Conservation (phyloP, 164 flowering plant genomes). For the Dillenia turbinata region DNA sequence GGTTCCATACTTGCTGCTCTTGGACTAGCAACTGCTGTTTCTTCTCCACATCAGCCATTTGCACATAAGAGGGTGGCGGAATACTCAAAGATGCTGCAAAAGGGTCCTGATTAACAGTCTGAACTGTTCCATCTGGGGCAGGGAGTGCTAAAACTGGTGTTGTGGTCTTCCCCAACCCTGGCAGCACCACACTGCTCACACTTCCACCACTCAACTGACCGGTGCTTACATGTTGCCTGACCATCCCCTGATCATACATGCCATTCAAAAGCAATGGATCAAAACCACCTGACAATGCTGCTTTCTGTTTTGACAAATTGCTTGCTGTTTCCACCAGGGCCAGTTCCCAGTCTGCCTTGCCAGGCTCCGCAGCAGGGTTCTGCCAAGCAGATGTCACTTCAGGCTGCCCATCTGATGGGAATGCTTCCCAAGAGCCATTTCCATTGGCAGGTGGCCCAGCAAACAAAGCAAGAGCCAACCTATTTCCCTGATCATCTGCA, state of each 20-base stretch:
- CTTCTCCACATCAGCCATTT: slow-evolving; percentile 76
- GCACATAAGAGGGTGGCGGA: slow-evolving; percentile 79
- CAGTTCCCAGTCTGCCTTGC: slow-evolving; percentile 82
- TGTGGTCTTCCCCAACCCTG: slow-evolving; percentile 31
- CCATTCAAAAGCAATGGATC: slow-evolving; percentile 66
- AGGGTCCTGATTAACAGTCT: slow-evolving; percentile 56
- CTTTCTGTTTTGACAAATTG: slow-evolving; percentile 55
- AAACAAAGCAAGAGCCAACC: slow-evolving; percentile 64
- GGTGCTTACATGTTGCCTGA: slow-evolving; percentile 50
- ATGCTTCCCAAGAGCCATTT: slow-evolving; percentile 64
- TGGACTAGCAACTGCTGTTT: slow-evolving; percentile 61
- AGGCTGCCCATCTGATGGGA: slow-evolving; percentile 39
- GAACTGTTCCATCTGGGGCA: slow-evolving; percentile 61
- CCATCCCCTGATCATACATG: slow-evolving; percentile 78
- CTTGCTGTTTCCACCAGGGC: slow-evolving; percentile 75
- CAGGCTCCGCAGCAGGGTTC: slow-evolving; percentile 59
- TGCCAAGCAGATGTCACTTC: slow-evolving; percentile 71
- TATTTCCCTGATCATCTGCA: slow-evolving; percentile 69
- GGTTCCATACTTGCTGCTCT: slow-evolving; percentile 72
- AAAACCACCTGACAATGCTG: slow-evolving; percentile 58
- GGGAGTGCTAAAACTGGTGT: slow-evolving; percentile 47
- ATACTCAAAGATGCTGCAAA: slow-evolving; percentile 62
- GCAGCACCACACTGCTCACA: slow-evolving; percentile 64
- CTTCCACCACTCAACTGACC: slow-evolving; percentile 58
- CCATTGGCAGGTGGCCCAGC: slow-evolving; percentile 29